Conservation (phyloP, 148 eudicot species). For the Limonium bicolor region DNA sequence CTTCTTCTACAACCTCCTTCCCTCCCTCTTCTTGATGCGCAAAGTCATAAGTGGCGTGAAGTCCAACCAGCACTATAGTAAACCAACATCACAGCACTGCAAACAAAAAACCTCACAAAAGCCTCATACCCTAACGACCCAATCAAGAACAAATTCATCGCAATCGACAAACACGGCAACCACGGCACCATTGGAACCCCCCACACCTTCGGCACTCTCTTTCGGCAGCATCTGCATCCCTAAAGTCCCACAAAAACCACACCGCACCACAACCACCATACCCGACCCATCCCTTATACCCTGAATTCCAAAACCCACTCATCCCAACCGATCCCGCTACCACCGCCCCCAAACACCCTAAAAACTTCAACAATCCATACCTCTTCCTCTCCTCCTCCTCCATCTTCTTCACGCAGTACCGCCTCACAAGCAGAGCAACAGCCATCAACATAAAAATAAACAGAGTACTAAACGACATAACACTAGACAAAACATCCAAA, state of each 20-base stretch:
- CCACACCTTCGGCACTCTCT: conserved; percentile 61
- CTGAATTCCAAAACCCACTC: conserved; percentile 40
- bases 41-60: conserved; percentile 87
- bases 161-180: conserved; percentile 71
- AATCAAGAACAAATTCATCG: conserved; percentile 57
- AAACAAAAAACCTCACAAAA: conserved; percentile 57
- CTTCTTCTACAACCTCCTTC: too few species aligned
- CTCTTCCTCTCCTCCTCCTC: conserved; percentile 41
- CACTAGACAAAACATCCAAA: conserved; percentile 75
- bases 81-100: conserved; percentile 69
- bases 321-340: conserved; percentile 38
- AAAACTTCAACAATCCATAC: conserved; percentile 24
- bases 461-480: conserved; percentile 70
- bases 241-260: conserved; percentile 56
- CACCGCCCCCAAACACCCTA: conserved; percentile 30
- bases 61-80: conserved; percentile 81
- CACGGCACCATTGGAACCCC: conserved; percentile 93
- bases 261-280: conserved; percentile 25
- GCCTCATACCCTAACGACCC: conserved; percentile 77
- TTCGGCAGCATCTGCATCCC: conserved; percentile 49
- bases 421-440: conserved; percentile 69
- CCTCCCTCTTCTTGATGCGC: conserved; percentile 36
- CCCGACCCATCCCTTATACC: conserved; percentile 34
- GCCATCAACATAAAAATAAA: conserved; percentile 94
- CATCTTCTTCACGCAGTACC: conserved; percentile 79